A percentile compares a stretch with the other conserved stretches of the same genome.
Conservation (phyloP, 345 rosid species). For the Lepidium africanum region DNA sequence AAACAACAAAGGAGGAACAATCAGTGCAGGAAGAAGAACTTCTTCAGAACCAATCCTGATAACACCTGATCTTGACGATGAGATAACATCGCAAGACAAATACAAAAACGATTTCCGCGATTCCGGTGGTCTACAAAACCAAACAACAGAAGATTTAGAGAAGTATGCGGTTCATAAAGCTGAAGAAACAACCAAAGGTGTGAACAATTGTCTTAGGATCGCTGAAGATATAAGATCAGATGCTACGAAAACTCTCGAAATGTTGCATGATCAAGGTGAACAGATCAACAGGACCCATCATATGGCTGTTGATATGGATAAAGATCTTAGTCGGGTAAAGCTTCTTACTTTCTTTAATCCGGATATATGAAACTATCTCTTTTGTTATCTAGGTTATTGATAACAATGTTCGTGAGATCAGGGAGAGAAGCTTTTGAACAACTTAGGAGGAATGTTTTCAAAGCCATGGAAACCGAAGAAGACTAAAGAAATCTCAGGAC, state of each 20-base stretch:
- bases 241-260: slow-evolving; percentile 71
- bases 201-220: slow-evolving; percentile 68
- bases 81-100: slow-evolving; percentile 26
- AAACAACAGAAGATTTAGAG: slow-evolving; percentile 77
- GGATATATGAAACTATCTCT: not conserved
- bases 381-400: not conserved
- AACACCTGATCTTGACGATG: slow-evolving; percentile 31
- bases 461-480: slow-evolving; percentile 95
- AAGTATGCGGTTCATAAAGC: slow-evolving; percentile 75
- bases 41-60: slow-evolving; percentile 58
- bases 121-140: slow-evolving; percentile 69
- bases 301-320: slow-evolving; percentile 68
- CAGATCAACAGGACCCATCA: slow-evolving; percentile 74
- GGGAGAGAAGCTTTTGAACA: slow-evolving; percentile 91
- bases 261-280: slow-evolving; percentile 81
- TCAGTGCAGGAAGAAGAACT: slow-evolving; percentile 46
- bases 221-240: slow-evolving; percentile 76
- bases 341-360: not conserved
- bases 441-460: slow-evolving; percentile 93
- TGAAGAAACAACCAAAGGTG: slow-evolving; percentile 73
- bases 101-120: slow-evolving; percentile 61
- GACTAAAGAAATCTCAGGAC: slow-evolving; percentile 58
- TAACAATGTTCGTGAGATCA: slow-evolving; percentile 22
- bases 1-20: slow-evolving; percentile 27
- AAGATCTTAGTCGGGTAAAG: slow-evolving; percentile 68